Evolutionary conservation across 2,329 filamentous ascomycete genomes (phyloP).

Genomic region (Pseudogymnoascus sp.): DNA sequence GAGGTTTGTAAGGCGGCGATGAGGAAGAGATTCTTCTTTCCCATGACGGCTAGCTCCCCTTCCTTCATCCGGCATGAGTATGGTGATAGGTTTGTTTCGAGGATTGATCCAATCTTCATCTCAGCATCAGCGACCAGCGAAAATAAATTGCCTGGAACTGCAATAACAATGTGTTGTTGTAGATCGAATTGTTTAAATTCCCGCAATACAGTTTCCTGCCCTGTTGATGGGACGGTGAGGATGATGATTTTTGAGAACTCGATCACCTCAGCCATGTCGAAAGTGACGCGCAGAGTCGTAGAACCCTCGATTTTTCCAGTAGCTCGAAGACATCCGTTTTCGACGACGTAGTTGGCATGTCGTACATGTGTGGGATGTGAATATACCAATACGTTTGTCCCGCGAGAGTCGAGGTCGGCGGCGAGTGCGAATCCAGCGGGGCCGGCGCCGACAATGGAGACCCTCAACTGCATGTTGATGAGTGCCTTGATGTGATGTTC

Average conservation of each 20-base stretch:
- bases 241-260: slow-evolving; percentile 21
- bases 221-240: slow-evolving; percentile 15
- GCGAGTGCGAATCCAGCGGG: slow-evolving; percentile 13
- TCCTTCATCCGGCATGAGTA: slow-evolving; percentile 23
- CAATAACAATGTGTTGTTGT: slow-evolving; percentile 17
- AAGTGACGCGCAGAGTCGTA: slow-evolving; percentile 12
- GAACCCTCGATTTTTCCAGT: slow-evolving; percentile 17
- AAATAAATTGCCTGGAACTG: slow-evolving; percentile 23
- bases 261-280: slow-evolving; percentile 20
- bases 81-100: slow-evolving; percentile 23
- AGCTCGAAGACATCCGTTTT: slow-evolving; percentile 10
- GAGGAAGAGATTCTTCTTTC: slow-evolving; percentile 15
- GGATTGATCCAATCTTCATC: slow-evolving; percentile 18
- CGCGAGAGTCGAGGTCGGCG: slow-evolving; percentile 12
- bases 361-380: slow-evolving; percentile 19
- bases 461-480: slow-evolving; percentile 2
- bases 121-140: slow-evolving; percentile 17
- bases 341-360: slow-evolving; percentile 12
- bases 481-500: neutral
- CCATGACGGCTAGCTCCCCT: slow-evolving; percentile 18
- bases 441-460: slow-evolving; percentile 15
- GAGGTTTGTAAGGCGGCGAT: slow-evolving; percentile 4
- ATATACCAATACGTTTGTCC: slow-evolving; percentile 19
- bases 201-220: neutral
- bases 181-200: neutral